Percentiles rank a stretch among this genome's conserved stretches.
Evolutionary conservation across 345 rosid species (phyloP).

Genomic region (Syzygium jambos): DNA sequence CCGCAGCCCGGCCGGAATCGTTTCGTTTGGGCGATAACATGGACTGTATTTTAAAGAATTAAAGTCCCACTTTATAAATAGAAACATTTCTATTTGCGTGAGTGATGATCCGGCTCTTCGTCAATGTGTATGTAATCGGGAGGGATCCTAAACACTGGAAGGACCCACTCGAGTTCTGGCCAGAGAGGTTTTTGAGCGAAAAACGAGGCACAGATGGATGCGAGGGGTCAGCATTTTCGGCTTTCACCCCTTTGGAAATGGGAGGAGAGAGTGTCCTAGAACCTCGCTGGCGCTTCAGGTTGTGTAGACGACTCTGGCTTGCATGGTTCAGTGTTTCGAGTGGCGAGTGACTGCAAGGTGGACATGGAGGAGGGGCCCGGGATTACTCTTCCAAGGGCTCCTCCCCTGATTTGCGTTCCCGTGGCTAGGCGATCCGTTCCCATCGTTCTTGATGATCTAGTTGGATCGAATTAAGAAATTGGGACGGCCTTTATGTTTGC

Average conservation of each 20-base stretch:
- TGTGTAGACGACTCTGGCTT: constrained; percentile 12
- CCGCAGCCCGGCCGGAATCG: neutral
- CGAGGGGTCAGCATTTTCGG: constrained; percentile 38
- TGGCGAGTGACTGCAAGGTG: neutral
- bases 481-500: neutral
- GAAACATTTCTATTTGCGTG: neutral
- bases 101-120: constrained; percentile 33
- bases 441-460: constrained; percentile 5
- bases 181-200: constrained; percentile 38
- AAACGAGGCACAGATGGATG: constrained; percentile 21
- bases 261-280: constrained; percentile 63
- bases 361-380: neutral
- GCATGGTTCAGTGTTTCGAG: neutral
- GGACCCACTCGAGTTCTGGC: constrained; percentile 42
- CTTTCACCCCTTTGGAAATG: constrained; percentile 55
- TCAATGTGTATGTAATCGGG: constrained; percentile 45
- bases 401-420: constrained; percentile 40
- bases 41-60: neutral
- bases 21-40: neutral
- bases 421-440: constrained; percentile 28
- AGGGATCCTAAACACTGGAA: constrained; percentile 53
- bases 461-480: neutral
- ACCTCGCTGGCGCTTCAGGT: constrained; percentile 27
- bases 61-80: neutral
- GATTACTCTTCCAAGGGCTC: constrained; percentile 15